phyloP scores from a whole-genome alignment of 495 filamentous ascomycete genomes.

The Ascodesmis nigricans region DNA sequence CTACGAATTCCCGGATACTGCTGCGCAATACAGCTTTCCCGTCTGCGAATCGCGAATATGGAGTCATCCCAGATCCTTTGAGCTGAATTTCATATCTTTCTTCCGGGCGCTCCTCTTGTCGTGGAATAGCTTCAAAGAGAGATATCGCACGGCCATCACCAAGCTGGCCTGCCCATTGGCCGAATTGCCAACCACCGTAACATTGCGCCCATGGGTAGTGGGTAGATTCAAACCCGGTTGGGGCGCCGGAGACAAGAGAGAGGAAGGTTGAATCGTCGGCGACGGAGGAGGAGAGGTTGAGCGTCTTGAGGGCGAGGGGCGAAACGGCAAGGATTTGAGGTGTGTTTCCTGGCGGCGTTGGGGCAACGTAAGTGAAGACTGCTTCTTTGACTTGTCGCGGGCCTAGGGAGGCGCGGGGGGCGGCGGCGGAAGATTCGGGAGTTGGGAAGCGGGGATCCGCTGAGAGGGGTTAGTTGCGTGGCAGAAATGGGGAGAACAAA shows the following conservation, averaged over 20 bases:
- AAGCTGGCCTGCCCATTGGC: slow-evolving; percentile 84
- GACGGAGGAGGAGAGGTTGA: slow-evolving; percentile 47
- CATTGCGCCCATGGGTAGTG: slow-evolving; percentile 97
- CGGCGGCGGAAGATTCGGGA: slow-evolving; percentile 53
- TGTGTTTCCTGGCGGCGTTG: slow-evolving; percentile 37
- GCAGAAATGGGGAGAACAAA: no score
- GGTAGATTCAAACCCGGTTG: slow-evolving; percentile 33
- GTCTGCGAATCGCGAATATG: slow-evolving; percentile 93
- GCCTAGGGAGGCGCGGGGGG: slow-evolving; percentile 49
- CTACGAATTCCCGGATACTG: slow-evolving; percentile 81
- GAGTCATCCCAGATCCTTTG: slow-evolving; percentile 80
- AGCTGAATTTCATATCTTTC: slow-evolving; percentile 73
- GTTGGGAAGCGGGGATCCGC: slow-evolving; percentile 63
- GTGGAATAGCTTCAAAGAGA: slow-evolving; percentile 69
- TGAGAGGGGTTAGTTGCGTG: slow-evolving; percentile 43
- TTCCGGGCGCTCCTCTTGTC: slow-evolving; percentile 53
- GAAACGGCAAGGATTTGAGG: slow-evolving; percentile 66
- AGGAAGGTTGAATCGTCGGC: slow-evolving; percentile 54
- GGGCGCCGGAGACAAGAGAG: slow-evolving; percentile 56
- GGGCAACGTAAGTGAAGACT: slow-evolving; percentile 75
- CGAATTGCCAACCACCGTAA: slow-evolving; percentile 77
- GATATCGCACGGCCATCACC: slow-evolving; percentile 90
- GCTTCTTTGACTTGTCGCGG: slow-evolving; percentile 72
- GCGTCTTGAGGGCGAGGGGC: slow-evolving; percentile 48
- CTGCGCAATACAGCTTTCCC: slow-evolving; percentile 81